Evolutionary conservation across 1,284 basidiomycete species (phyloP), one percentile per base, ranked within the genome.

Genomic region (Microbotryomycetes sp.): DNA sequence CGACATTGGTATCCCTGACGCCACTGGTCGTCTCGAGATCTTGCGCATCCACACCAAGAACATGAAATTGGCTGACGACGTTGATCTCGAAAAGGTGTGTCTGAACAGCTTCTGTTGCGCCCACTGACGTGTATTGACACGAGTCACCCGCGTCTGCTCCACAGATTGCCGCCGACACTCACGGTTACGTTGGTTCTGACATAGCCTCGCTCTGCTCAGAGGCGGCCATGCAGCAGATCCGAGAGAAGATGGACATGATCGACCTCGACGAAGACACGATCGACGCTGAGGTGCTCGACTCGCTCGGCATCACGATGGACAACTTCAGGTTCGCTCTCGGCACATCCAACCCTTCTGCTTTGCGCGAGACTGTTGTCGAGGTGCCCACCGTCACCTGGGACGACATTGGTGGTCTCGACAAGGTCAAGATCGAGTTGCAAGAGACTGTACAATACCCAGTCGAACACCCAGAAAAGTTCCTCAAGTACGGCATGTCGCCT

Each of bases 371-470:
- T 52, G 91, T 94, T 54, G 92, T 96, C 76, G 92, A 96, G 79
- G 90, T 96, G 64, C 88, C 88, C n/a, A 89, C 86, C 52, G 86
- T 93, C 75, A 97, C 89, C 57, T 99, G 94, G 94, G 87, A 92
- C 83, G 94, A 99, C 73, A 87, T 99, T 75, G 94, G 94, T 84
- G 94, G 96, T 79, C 85, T 99, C 78, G 94, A 96, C 67, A 97
- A 97, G 79, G 94, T 98, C 87, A 98, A 98, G 82, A 86, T 86
- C 79, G 94, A 99, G 80, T 82, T 99, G 52, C 96, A 98, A 77
- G 96, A 98, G 80, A 98, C 96, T 12, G 94, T 99, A 1, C 93
- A 97, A 74, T 98, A 97, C 81, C 96, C 96, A 58, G 94, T 98
- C 77, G 96, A 98, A 79, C 96, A 98, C 76, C 96, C 96, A 66